A percentile compares a stretch with the other conserved stretches of the same genome.
These are phyloP conservation scores for Calycina herbarum DNA, from an alignment of 2,329 filamentous ascomycete species.

Conservation along the genomic window DNA sequence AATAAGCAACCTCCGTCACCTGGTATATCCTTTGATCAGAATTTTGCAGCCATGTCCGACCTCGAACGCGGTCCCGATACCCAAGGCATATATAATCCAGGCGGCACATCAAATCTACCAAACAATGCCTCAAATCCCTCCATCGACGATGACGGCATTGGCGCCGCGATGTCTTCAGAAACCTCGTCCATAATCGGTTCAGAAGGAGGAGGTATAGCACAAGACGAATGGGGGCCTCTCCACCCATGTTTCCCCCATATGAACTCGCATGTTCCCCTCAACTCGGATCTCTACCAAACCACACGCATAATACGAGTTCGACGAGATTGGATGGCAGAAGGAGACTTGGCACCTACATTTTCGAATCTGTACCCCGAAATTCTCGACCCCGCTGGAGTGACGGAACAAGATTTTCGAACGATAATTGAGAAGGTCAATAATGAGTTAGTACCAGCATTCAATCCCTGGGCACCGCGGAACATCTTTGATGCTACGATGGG, in stretches of 20 bases:
- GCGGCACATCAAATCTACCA: constrained; percentile 28
- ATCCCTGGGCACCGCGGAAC: constrained; percentile 74
- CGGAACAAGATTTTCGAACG: constrained; percentile 81
- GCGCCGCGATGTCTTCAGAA: constrained; percentile 36
- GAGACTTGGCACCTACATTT: constrained; percentile 89
- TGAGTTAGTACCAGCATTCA: constrained; percentile 74
- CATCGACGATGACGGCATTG: constrained; percentile 32
- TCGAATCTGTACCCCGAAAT: constrained; percentile 97
- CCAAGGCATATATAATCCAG: constrained; percentile 27
- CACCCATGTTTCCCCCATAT: constrained; percentile 94
- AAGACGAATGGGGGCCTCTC: constrained; percentile 82
- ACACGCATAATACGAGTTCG: constrained; percentile 91
- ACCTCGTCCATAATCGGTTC: constrained; percentile 36
- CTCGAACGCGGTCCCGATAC: constrained; percentile 35
- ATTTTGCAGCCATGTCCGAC: constrained; percentile 30
- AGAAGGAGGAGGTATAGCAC: constrained; percentile 49
- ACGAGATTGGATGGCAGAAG: constrained; percentile 86
- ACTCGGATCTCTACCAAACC: constrained; percentile 69
- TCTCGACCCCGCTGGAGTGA: constrained; percentile 76
- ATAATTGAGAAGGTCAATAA: constrained; percentile 81
- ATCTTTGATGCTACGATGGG: constrained; percentile 78
- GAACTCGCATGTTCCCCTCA: constrained; percentile 83
- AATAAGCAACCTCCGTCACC: constrained; percentile 17
- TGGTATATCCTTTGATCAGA: constrained; percentile 31
- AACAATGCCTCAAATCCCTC: constrained; percentile 31